A percentile compares a stretch with the other conserved stretches of the same genome.
Conservation (phyloP, 805 yeast species). For the Huiozyma sinensis region DNA sequence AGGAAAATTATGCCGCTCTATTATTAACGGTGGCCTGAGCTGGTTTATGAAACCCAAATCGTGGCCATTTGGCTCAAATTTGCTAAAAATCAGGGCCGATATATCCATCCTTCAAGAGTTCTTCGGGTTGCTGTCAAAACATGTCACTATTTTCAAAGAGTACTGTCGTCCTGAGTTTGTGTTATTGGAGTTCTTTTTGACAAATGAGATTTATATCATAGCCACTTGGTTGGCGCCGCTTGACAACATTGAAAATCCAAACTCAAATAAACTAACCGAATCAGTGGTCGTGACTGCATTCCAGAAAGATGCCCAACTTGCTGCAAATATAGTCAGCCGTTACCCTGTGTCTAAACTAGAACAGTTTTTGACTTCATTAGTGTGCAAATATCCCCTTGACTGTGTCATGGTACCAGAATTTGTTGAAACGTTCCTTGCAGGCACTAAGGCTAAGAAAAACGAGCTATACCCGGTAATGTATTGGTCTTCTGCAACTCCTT, state of each 20-base stretch:
- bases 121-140: constrained; percentile 18
- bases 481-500: constrained; percentile 72
- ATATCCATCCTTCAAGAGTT: constrained; percentile 46
- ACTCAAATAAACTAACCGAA: constrained; percentile 27
- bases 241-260: constrained; percentile 22
- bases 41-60: constrained; percentile 62
- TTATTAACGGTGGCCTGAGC: constrained; percentile 57
- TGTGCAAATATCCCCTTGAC: constrained; percentile 46
- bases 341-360: constrained; percentile 27
- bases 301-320: constrained; percentile 56
- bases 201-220: constrained; percentile 63
- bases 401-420: constrained; percentile 20
- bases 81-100: constrained; percentile 61
- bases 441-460: constrained; percentile 1
- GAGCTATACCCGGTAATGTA: constrained; percentile 35
- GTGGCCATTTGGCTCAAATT: constrained; percentile 82
- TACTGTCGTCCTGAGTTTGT: constrained; percentile 39
- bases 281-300: constrained; percentile 47
- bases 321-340: constrained; percentile 57
- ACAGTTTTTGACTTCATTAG: constrained; percentile 33
- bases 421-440: constrained; percentile 10
- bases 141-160: constrained; percentile 11
- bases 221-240: constrained; percentile 61
- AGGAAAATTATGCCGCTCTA: constrained; percentile 32
- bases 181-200: constrained; percentile 52